Conservation (phyloP, 495 filamentous ascomycete genomes). For the Penicillium coprophilum region DNA sequence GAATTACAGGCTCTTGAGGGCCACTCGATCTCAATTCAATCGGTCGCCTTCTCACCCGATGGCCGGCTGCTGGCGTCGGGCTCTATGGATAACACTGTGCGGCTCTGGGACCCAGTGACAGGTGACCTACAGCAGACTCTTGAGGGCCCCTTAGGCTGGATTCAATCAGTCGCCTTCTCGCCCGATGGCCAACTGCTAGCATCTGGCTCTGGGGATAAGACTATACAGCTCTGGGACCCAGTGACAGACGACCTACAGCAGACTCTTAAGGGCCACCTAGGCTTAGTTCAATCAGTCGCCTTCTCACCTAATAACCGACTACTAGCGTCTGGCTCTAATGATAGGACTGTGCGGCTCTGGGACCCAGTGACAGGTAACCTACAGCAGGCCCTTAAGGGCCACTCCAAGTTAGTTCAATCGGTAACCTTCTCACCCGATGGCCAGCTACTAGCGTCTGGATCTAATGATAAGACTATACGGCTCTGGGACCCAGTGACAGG, state of each 20-base stretch:
- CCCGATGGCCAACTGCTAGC: not conserved
- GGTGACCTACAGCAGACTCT: not conserved
- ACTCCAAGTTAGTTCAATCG: not conserved
- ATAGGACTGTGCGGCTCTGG: constrained; percentile 9
- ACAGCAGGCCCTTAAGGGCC: not conserved
- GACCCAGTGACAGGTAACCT: not conserved
- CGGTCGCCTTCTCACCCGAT: constrained; percentile 25
- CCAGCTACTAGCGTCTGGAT: not conserved
- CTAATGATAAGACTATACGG: not conserved
- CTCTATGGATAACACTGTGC: constrained; percentile 18
- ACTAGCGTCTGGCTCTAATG: constrained; percentile 16
- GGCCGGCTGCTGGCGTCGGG: constrained; percentile 14
- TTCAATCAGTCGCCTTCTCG: not conserved
- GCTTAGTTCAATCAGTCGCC: constrained; percentile 11
- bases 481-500: not conserved
- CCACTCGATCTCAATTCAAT: constrained; percentile 12
- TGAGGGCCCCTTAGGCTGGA: not conserved
- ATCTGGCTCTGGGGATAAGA: not conserved
- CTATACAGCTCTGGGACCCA: not conserved
- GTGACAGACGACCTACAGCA: not conserved
- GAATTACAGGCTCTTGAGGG: constrained; percentile 12
- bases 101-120: constrained; percentile 26
- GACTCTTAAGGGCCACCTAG: constrained; percentile 22
- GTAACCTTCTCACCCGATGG: constrained; percentile 2
- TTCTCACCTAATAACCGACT: constrained; percentile 23